Evolutionary conservation across 352 stramenopile genomes (phyloP), one percentile per base, ranked within the genome.

Genomic region (Pythium biforme): DNA sequence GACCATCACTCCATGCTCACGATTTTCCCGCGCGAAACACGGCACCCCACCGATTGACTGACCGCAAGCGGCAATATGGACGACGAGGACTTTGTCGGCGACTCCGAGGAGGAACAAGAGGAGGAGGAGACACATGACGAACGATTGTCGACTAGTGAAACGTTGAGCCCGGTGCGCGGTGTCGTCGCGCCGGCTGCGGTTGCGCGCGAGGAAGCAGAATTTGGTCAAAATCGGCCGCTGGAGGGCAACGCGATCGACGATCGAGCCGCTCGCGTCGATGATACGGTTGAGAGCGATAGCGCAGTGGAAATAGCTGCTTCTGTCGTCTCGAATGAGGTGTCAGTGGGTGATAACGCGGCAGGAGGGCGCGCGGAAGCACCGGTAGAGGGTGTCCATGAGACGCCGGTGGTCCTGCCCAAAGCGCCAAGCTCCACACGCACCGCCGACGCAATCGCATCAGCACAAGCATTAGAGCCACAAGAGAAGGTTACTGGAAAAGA

Each of bases 71-170:
- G 43, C 41, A 60, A 39, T 34, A 66, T 72, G 58, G 59, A 67
- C 52, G 59, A 61, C 64, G 64, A 39, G 37, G 64, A 72, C 37
- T 72, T 64, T 40, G 64, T 72, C 5, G 64, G 58, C 23, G 64
- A 72, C 48, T 72, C 64, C 1, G 64, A 67, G 46, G 64, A 72
- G n/a, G 64, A 72, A 23, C 19, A 27, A 5, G 62, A 63, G 5
- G 29, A 46, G 33, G 11, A 60, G 31, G 11, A 39, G 25, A n/a
- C 1, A 7, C 50, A 4, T 34, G 29, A 23, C 27, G 23, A 22
- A 49, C 7, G 29, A 29, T 20, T 4, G 26, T 3, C 14, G 33
- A 33, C 7, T 33, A 22, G 23, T 20, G 20, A 33, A 23, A 20
- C 33, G 11, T 0, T 33, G 22, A 57, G n/a, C n/a, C n/a, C n/a